Base-by-base conservation (phyloP, 305 asterid genomes). In the Lippia alba region DNA sequence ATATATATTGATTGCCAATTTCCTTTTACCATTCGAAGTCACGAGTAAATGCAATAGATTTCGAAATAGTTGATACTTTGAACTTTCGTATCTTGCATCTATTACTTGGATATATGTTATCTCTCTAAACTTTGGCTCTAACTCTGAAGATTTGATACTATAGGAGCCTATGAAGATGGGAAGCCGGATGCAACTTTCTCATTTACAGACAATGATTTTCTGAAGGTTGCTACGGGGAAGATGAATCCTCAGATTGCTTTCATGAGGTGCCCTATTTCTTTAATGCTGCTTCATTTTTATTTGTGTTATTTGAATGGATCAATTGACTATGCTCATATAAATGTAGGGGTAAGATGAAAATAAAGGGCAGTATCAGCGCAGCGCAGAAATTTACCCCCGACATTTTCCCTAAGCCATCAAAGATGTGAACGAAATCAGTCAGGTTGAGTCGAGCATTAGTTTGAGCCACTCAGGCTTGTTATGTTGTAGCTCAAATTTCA, bases 231-330 rank as follows among this genome's bases (percentile, higher is more conserved):
- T 41, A 63, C 87, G 2, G 99, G 99, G 75, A 94, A 94, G 81
- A 89, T 94, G 99, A 94, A 94, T 69, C 97, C 97, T 48, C 97
- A 91, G 73, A 87, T 94, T 56, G 99, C 99, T 50, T 94, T 94
- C 82, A 87, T 94, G 97, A 90, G 99, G 98, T 94, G 63, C 18
- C 56, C 40, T 63, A 16, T 61, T 72, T 12, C 73, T 72, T 58
- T 24, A 39, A 14, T 15, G 58, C 64, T 17, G 33, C 2, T 9
- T 19, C 61, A 18, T 64, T 2, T 48, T 12, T 48, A 48, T 14
- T 12, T 48, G 3, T 12, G 12, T 48, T 33, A 10, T 48, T 19
- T 12, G 40, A 46, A 30, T 6, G 19, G 24, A 18, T 5, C 9
- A 45, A 17, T 51, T 64, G 57, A 67, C 58, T 62, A 33, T 68